Evolutionary conservation across 2,329 filamentous ascomycete genomes (phyloP).

Genomic region (Colletotrichum sp.): DNA sequence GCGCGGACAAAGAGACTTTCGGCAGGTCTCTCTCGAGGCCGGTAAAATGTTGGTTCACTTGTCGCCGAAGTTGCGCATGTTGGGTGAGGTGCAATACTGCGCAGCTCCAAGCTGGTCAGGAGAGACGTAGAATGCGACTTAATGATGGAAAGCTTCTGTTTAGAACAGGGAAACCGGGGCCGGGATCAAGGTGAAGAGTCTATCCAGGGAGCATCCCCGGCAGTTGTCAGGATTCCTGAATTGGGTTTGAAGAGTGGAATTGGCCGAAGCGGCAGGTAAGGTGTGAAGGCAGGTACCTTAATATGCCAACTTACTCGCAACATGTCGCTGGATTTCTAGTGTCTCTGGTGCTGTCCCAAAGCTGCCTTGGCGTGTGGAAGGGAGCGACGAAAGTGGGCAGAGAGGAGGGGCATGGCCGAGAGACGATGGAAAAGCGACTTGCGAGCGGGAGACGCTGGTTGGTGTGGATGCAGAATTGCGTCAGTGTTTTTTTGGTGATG

Average conservation of each 20-base stretch:
- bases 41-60: not conserved
- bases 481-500: slow-evolving; percentile 16
- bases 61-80: not conserved
- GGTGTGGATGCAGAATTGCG: slow-evolving; percentile 16
- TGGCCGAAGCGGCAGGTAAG: not conserved
- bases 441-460: not conserved
- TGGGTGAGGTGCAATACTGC: not conserved
- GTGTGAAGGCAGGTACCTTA: not conserved
- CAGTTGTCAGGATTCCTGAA: not conserved
- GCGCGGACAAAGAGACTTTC: not conserved
- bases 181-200: not conserved
- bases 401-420: not conserved
- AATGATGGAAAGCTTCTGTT: not conserved
- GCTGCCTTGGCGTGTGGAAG: slow-evolving; percentile 8
- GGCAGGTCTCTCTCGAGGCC: not conserved
- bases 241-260: not conserved
- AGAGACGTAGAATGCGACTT: not conserved
- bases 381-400: not conserved
- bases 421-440: not conserved
- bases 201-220: not conserved
- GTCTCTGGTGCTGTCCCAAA: not conserved
- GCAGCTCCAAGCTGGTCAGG: not conserved
- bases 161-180: not conserved
- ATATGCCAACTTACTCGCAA: not conserved
- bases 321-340: not conserved